These are phyloP conservation scores for Carex pumila DNA, from an alignment of 176 grass and related monocot species.

Conservation along the genomic window DNA sequence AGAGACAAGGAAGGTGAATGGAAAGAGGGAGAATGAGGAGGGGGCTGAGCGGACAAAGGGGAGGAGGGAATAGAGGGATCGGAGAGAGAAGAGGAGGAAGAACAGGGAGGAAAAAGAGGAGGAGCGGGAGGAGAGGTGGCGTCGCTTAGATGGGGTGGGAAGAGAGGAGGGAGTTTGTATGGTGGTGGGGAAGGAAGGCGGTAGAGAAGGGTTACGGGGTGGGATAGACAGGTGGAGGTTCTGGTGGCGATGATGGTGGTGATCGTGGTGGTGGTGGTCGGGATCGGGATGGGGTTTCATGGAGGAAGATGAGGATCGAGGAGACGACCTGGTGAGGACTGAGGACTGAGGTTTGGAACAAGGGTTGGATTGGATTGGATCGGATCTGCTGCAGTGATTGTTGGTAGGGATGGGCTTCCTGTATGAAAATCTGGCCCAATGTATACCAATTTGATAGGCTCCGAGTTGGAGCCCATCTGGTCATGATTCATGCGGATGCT, in stretches of 20 bases:
- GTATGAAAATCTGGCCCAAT: not conserved
- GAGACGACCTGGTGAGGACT: not conserved
- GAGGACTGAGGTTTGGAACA: not conserved
- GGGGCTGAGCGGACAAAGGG: constrained; percentile 33
- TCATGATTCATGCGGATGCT: not conserved
- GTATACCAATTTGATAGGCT: not conserved
- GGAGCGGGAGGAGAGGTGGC: constrained; percentile 8
- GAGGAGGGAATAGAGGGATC: constrained; percentile 43
- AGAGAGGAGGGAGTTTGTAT: constrained; percentile 21
- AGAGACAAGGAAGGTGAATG: constrained; percentile 24
- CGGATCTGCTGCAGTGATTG: not conserved
- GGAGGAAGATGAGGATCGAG: not conserved
- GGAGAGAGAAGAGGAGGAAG: constrained; percentile 40
- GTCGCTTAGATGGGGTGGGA: constrained; percentile 40
- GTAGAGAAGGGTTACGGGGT: constrained; percentile 25
- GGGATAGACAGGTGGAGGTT: constrained; percentile 51
- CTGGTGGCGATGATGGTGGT: constrained; percentile 3
- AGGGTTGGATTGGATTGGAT: not conserved
- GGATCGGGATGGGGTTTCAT: constrained; percentile 15
- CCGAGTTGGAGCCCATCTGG: not conserved
- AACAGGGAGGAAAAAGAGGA: constrained; percentile 38
- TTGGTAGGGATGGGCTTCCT: not conserved
- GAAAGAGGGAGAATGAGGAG: constrained; percentile 20
- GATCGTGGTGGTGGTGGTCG: not conserved
- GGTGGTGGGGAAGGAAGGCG: constrained; percentile 30